Base-by-base conservation (phyloP, 495 filamentous ascomycete species). In the Daldinia caldariorum region DNA sequence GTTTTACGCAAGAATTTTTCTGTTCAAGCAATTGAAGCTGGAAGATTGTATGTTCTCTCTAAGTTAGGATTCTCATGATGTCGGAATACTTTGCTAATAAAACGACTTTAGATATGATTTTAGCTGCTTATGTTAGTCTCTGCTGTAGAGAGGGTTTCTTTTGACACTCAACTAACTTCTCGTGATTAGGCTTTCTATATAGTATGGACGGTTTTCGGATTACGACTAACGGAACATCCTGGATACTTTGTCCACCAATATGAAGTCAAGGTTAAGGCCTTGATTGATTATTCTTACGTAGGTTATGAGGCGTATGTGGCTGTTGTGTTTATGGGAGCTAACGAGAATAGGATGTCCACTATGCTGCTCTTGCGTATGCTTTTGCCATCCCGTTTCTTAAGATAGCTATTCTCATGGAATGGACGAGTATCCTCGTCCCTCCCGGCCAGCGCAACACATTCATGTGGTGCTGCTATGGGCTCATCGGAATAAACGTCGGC, bases 191-290 rank as follows among this genome's bases (percentile, higher is more conserved):
- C 14, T 12, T 64, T 47, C 22, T 75, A 64, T 14, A 32, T 75
- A 10, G 51, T 55, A 0, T 73, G 58, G 49, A 75, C 64, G 9
- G 60, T 63, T 34, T 73, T 55, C 6, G 8, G 53, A 5, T 41
- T 61, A 16, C 49, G 58, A 13, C 18, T 78, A 31, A 41, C 72
- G 8, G 50, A 59, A 8, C 50, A 38, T 37, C 62, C 66, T 9
- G 78, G 78, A 3, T 78, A 73, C 57, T 77, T 77, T 39, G 74
- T 78, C 16, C 76, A 78, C 22, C 71, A 76, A 38, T 79, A 66
- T 66, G 63, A 79, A 50, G 38, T 78, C 3, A 66, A 43, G 13
- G 41, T 73, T 3, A 37, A 62, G 22, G 73, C 70, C 26, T 34
- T 67, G 50, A 70, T 67, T 31, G 20, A 35, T 1, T 58, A 41